Evolutionary conservation across 257 asterid genomes (phyloP).

Genomic region (Eustoma russellianum): DNA sequence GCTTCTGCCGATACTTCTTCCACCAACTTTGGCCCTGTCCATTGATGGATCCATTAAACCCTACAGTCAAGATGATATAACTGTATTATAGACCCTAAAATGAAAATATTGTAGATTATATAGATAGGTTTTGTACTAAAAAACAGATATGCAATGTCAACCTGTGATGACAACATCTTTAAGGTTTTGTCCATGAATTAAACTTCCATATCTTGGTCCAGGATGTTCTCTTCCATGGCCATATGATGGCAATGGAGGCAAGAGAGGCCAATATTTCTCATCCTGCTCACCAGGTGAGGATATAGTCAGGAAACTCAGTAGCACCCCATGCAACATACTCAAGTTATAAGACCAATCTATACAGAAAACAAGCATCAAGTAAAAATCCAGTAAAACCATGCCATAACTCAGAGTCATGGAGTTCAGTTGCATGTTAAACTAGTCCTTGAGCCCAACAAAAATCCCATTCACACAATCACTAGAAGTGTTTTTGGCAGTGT

Average conservation of each 20-base stretch:
- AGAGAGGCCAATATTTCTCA: slow-evolving; percentile 80
- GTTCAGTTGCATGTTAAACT: too few species aligned
- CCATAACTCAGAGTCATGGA: too few species aligned
- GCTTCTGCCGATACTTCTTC: slow-evolving; percentile 38
- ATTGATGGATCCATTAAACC: slow-evolving; percentile 40
- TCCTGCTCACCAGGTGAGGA: slow-evolving; percentile 36
- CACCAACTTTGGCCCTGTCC: slow-evolving; percentile 54
- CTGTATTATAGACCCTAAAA: neutral
- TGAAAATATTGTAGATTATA: too few species aligned
- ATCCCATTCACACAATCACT: too few species aligned
- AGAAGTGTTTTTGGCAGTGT: too few species aligned
- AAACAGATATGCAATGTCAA: neutral
- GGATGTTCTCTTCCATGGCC: slow-evolving; percentile 92
- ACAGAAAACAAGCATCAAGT: too few species aligned
- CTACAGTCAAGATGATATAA: slow-evolving; percentile 10
- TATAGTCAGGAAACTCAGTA: slow-evolving; percentile 1
- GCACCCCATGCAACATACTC: neutral
- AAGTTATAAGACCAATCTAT: too few species aligned
- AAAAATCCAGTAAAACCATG: too few species aligned
- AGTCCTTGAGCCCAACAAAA: too few species aligned
- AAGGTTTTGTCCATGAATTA: slow-evolving; percentile 95
- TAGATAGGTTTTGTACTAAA: too few species aligned
- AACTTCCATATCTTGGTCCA: slow-evolving; percentile 92
- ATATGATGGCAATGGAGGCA: slow-evolving; percentile 96
- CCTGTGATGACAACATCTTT: slow-evolving; percentile 89